These are phyloP conservation scores for Penicillium robsamsonii DNA, from an alignment of 495 filamentous ascomycete genomes.

Conservation along the genomic window DNA sequence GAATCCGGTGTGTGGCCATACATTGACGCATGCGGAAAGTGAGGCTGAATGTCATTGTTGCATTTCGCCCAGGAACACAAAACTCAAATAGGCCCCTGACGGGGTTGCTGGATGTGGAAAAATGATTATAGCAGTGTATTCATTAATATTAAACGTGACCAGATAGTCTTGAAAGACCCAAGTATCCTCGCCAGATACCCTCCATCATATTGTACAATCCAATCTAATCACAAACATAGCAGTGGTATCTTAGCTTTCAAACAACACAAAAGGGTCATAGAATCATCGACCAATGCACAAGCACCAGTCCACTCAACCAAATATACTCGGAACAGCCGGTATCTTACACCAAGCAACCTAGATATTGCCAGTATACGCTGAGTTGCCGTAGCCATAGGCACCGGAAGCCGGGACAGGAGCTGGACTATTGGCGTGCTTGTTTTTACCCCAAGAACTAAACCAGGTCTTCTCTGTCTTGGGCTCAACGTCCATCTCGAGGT, in stretches of 20 bases:
- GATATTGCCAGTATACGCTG: constrained; percentile 40
- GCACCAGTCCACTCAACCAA: neutral
- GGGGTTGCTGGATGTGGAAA: neutral
- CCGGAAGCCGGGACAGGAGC: constrained; percentile 19
- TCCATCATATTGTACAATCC: constrained; percentile 17
- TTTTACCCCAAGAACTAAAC: constrained; percentile 25
- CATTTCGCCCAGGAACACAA: neutral
- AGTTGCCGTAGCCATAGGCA: constrained; percentile 37
- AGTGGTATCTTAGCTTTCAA: constrained; percentile 27
- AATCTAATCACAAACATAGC: constrained; percentile 19
- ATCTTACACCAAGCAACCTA: constrained; percentile 14
- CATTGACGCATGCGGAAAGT: constrained; percentile 4
- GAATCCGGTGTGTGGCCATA: neutral
- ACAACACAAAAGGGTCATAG: constrained; percentile 21
- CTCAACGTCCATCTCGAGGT: constrained; percentile 35
- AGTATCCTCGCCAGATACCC: constrained; percentile 10
- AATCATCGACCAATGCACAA: constrained; percentile 21
- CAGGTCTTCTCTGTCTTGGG: constrained; percentile 28
- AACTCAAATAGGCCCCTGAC: neutral
- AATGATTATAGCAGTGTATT: neutral
- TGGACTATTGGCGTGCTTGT: constrained; percentile 23
- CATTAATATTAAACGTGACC: constrained; percentile 11
- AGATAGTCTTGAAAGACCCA: constrained; percentile 5
- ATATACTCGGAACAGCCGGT: neutral
- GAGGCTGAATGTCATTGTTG: constrained; percentile 4